These are phyloP conservation scores for Ustilago loliicola DNA, from an alignment of 1,284 basidiomycete genomes.

Conservation along the genomic window DNA sequence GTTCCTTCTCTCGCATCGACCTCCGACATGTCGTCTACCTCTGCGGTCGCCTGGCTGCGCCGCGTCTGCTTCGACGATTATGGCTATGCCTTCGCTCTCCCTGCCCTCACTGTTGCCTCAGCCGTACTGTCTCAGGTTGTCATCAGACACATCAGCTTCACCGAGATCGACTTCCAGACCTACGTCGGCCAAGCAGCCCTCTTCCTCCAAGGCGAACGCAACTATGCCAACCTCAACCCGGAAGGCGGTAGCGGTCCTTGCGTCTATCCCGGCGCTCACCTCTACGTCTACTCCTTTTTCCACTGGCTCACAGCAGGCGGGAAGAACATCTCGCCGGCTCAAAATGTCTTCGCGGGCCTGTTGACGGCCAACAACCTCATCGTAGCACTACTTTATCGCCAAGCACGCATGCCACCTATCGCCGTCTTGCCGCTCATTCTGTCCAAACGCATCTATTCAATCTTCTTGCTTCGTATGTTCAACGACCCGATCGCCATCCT, in stretches of 20 bases:
- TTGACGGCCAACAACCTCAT: constrained; percentile 50
- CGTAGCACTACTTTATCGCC: constrained; percentile 56
- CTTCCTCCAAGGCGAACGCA: constrained; percentile 84
- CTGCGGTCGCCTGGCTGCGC: constrained; percentile 26
- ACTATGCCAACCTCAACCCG: constrained; percentile 81
- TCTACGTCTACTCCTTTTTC: constrained; percentile 85
- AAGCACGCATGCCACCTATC: constrained; percentile 56
- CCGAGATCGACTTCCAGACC: constrained; percentile 98
- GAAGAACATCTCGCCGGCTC: constrained; percentile 75
- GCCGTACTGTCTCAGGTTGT: constrained; percentile 25
- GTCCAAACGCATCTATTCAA: constrained; percentile 93
- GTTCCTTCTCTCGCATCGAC: neutral
- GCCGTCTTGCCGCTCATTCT: constrained; percentile 81
- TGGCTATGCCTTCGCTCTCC: constrained; percentile 39
- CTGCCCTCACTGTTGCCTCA: constrained; percentile 29
- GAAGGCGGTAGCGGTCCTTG: constrained; percentile 91
- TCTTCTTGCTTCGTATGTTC: constrained; percentile 91
- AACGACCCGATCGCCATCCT: constrained; percentile 92
- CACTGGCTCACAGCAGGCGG: constrained; percentile 78
- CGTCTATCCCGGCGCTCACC: constrained; percentile 94
- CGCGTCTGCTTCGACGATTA: constrained; percentile 39
- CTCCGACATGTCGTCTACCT: constrained; percentile 25
- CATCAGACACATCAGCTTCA: constrained; percentile 71
- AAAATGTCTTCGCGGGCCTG: constrained; percentile 54
- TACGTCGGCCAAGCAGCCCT: constrained; percentile 88